A percentile compares a stretch with the other conserved stretches of the same genome.
These are phyloP conservation scores for Drechslerella dactyloides DNA, from an alignment of 2,329 filamentous ascomycete species.

Conservation along the genomic window DNA sequence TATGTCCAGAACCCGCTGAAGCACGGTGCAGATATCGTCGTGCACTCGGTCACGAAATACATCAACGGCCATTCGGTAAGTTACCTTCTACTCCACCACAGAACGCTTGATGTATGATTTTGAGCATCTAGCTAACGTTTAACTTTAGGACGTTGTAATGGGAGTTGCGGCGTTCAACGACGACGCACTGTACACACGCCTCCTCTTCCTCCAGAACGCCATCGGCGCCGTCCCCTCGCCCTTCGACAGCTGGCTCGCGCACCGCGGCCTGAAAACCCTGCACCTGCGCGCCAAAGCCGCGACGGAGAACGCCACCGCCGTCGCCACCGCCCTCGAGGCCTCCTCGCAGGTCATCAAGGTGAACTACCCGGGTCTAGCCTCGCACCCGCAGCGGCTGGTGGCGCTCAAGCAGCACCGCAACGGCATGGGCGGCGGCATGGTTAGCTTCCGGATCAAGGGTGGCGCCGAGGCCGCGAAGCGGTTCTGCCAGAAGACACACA, in stretches of 20 bases:
- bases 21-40: slow-evolving; percentile 93
- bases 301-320: slow-evolving; percentile 76
- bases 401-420: slow-evolving; percentile 90
- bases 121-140: slow-evolving; percentile 39
- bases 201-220: slow-evolving; percentile 94
- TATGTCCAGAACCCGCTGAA: slow-evolving; percentile 97
- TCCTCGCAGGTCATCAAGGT: slow-evolving; percentile 84
- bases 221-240: slow-evolving; percentile 92
- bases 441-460: slow-evolving; percentile 90
- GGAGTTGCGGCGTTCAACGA: slow-evolving; percentile 95
- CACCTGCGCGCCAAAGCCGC: slow-evolving; percentile 90
- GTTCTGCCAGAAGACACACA: slow-evolving; percentile 86
- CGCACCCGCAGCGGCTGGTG: slow-evolving; percentile 84
- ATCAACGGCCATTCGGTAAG: slow-evolving; percentile 85
- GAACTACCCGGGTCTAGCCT: slow-evolving; percentile 91
- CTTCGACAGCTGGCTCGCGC: slow-evolving; percentile 97
- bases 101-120: too few relatives aligned
- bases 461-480: slow-evolving; percentile 83
- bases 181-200: slow-evolving; percentile 74
- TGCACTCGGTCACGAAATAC: slow-evolving; percentile 98
- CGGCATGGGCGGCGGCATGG: slow-evolving; percentile 95
- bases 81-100: slow-evolving; percentile 9
- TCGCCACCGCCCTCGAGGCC: slow-evolving; percentile 77
- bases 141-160: slow-evolving; percentile 83
- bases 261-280: slow-evolving; percentile 94